These are phyloP conservation scores for Arctostaphylos glauca DNA, from an alignment of 148 eudicot species.

Conservation along the genomic window DNA sequence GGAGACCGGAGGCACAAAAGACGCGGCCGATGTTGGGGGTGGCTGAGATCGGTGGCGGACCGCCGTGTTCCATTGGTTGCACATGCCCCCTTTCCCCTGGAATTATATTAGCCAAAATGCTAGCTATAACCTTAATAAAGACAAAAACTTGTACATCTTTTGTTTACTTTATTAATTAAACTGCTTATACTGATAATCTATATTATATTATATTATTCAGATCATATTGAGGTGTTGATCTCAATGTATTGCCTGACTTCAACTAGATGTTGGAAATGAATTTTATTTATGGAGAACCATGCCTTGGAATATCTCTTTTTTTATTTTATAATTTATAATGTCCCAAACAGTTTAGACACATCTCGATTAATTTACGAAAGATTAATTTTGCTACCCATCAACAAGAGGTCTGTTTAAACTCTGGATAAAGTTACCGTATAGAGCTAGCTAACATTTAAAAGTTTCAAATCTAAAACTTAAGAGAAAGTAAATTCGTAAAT, in stretches of 20 bases:
- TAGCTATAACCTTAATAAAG: neutral
- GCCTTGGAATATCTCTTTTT: neutral
- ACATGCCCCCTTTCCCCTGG: neutral
- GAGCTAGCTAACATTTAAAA: too few relatives aligned
- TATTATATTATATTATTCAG: neutral
- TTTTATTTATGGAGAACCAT: neutral
- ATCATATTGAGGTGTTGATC: constrained; percentile 16
- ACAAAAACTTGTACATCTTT: neutral
- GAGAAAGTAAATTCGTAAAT: neutral
- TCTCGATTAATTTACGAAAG: too few relatives aligned
- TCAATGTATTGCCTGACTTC: constrained; percentile 11
- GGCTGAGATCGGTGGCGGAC: constrained; percentile 13
- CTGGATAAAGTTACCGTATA: too few relatives aligned
- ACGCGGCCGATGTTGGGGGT: constrained; percentile 16
- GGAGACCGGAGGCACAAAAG: constrained; percentile 14
- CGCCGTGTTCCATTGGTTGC: constrained; percentile 1
- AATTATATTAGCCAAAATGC: neutral
- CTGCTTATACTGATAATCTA: neutral
- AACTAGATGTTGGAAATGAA: neutral
- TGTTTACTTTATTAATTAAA: neutral
- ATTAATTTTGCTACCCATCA: too few relatives aligned
- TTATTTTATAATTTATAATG: neutral
- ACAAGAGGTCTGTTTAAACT: too few relatives aligned
- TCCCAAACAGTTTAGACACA: too few relatives aligned
- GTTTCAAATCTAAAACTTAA: too few relatives aligned